Conservation (phyloP, 129 eudicot species). For the Gnaphalium uliginosum region DNA sequence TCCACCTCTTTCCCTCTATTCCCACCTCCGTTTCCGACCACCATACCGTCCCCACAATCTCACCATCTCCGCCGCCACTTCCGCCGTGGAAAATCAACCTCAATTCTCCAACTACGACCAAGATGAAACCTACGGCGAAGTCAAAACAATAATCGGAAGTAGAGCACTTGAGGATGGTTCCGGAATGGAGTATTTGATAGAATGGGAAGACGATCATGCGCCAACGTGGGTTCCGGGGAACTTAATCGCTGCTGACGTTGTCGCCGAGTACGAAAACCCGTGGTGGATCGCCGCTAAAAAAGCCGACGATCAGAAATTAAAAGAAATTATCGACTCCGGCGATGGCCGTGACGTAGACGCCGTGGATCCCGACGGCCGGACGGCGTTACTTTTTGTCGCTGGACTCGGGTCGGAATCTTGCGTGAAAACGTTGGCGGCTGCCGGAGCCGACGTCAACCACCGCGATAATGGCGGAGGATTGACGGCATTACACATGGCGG, state of each 20-base stretch:
- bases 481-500: conserved; percentile 92
- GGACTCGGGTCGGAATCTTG: conserved; percentile 88
- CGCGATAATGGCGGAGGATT: conserved; percentile 69
- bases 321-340: conserved; percentile 38
- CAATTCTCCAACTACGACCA: conserved; percentile 55
- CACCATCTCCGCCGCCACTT: conserved; percentile 41
- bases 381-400: conserved; percentile 74
- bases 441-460: conserved; percentile 73
- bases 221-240: conserved; percentile 94
- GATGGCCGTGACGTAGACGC: conserved; percentile 73
- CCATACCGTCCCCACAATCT: conserved; percentile 24
- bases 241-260: conserved; percentile 68
- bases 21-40: conserved; percentile 30
- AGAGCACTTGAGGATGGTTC: conserved; percentile 45
- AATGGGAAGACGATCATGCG: conserved; percentile 89
- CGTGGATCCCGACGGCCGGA: conserved; percentile 81
- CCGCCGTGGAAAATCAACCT: conserved; percentile 47
- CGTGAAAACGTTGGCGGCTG: conserved; percentile 52
- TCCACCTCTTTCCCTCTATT: conserved; percentile 31
- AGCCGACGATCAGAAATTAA: conserved; percentile 65
- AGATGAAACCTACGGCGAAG: conserved; percentile 89
- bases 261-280: conserved; percentile 85
- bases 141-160: conserved; percentile 72
- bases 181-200: conserved; percentile 82
- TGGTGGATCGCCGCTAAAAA: conserved; percentile 92